Evolutionary conservation across 1,139 yeast species (phyloP).

Genomic region (Saccharomyces hybrid): DNA sequence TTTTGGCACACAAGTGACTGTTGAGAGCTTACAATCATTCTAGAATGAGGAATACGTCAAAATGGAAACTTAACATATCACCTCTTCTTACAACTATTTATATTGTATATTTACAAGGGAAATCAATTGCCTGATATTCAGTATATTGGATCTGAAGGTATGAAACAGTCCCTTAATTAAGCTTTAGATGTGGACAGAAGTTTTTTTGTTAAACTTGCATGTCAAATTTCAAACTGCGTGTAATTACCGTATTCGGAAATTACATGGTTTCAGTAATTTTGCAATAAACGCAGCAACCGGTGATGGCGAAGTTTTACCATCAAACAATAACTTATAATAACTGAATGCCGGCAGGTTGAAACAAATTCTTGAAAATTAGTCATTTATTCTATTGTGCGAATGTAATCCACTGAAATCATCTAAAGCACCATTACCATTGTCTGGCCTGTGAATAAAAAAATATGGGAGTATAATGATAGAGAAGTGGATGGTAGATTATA

Average conservation of each 20-base stretch:
- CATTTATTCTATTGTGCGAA: neutral
- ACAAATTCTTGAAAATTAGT: neutral
- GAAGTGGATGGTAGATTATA: neutral
- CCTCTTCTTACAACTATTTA: neutral
- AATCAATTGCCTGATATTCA: neutral
- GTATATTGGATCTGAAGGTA: neutral
- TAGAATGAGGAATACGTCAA: neutral
- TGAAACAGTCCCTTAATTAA: neutral
- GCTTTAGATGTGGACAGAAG: neutral
- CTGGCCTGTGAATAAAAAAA: neutral
- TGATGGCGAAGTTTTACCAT: neutral
- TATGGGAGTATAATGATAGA: conserved; percentile 1
- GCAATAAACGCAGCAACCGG: neutral
- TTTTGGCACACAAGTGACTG: neutral
- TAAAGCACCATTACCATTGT: neutral
- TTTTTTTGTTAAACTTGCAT: neutral
- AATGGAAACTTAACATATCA: neutral
- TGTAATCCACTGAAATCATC: neutral
- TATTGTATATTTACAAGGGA: neutral
- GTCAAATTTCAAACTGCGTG: neutral
- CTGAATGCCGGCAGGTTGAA: neutral
- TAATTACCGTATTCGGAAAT: conserved; percentile 3
- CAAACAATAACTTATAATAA: neutral
- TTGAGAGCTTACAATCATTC: neutral
- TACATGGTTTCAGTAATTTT: neutral